Evolutionary conservation across 73 alveolate genomes (phyloP), one percentile per base, ranked within the genome.

Genomic region (Symbiodinium pilosum): DNA sequence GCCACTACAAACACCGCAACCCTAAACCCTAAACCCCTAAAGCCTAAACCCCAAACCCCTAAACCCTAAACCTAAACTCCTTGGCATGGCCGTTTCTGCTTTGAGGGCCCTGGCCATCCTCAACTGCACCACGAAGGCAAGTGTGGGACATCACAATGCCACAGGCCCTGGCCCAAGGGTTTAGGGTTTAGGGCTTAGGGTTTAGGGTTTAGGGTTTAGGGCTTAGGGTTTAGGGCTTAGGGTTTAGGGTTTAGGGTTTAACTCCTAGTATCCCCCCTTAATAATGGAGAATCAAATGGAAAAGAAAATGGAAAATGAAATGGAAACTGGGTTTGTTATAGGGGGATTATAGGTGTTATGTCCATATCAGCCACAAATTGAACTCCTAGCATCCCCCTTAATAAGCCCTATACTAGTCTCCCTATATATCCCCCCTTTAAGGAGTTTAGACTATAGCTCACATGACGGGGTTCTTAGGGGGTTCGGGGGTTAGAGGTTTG

Each of bases 71-170:
- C 6, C 6, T 6, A 14, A 6, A 47, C 14, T 14, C 6, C 21
- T 47, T 47, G 14, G 59, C 21, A 6, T 47, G 21, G 59, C 21
- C 21, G 14, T 12, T 64, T 36, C 38, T 2, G 11, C 28, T 6
- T 36, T 16, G 32, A 64, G 77, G 1, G 77, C 77, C 77, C 36
- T 36, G n/a, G 64, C 94, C 95, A 34, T 88, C 34, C 47, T 64
- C 95, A 47, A 88, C 43, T 0, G 95, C 34, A 51, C 95, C 95
- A 39, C 95, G 95, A 36, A 88, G 86, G 47, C 95, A 88, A 38
- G 30, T 88, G 71, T 7, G 1, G 2, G 69, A 30, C 34, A 69
- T 88, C 69, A 88, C 95, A n/a, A 88, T 75, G 3, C 95, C 95
- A 41, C 95, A 88, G 34, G 75, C 87, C 95, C 95, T 87, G 85